These are phyloP conservation scores for Circinella minor DNA, from an alignment of 371 early-diverging fungal species.

Conservation along the genomic window DNA sequence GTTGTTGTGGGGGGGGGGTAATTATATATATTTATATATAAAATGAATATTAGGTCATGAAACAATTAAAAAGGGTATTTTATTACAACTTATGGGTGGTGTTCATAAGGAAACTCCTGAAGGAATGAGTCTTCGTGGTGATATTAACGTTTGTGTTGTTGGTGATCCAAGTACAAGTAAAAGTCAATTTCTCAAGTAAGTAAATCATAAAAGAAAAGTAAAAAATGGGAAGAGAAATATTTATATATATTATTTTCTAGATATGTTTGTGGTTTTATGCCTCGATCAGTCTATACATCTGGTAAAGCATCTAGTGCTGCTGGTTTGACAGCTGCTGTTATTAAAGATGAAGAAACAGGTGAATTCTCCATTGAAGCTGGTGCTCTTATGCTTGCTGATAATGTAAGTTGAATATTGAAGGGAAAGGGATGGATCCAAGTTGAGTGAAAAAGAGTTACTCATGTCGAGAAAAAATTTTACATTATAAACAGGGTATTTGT, in stretches of 20 bases:
- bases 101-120: constrained; percentile 95
- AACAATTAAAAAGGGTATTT: constrained; percentile 96
- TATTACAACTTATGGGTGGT: constrained; percentile 97
- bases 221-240: too few species aligned
- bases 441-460: too few species aligned
- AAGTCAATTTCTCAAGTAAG: constrained; percentile 95
- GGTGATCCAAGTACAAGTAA: constrained; percentile 99
- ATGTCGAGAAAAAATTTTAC: too few species aligned
- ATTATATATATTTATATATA: too few species aligned
- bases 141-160: constrained; percentile 98
- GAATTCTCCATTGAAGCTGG: constrained; percentile 99
- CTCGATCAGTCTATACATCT: constrained; percentile 96
- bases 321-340: constrained; percentile 98
- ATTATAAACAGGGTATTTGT: constrained; percentile 98
- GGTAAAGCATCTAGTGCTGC: constrained; percentile 99
- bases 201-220: neutral
- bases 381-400: constrained; percentile 99
- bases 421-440: too few species aligned
- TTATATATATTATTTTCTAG: constrained; percentile 28
- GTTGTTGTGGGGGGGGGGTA: neutral
- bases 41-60: constrained; percentile 73
- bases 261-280: constrained; percentile 87
- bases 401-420: constrained; percentile 54
- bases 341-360: constrained; percentile 99
- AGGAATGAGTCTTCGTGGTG: constrained; percentile 96